Base-by-base conservation (phyloP, 352 stramenopile species). In the Pythium monospermum region DNA sequence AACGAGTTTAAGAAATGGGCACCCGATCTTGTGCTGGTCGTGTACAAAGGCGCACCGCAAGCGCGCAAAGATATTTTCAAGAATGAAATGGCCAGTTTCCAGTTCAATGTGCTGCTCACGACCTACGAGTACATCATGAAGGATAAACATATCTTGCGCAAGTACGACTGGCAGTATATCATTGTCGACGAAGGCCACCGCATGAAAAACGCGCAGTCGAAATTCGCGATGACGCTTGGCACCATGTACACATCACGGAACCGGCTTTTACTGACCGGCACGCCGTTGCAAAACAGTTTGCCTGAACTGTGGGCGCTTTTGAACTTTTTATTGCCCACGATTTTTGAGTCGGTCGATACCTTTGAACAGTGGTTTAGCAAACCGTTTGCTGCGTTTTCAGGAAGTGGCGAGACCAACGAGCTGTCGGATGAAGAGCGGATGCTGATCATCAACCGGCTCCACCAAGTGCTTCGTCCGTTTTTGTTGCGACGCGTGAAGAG, bases 231-330 rank as follows among this genome's bases (percentile, higher is more conserved):
- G 81, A 94, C 81, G 23, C 67, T 95, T 2, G 78, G 80, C 22
- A 83, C 70, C 25, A 66, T 93, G 59, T 92, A 94, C 67, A 89
- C 76, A 15, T 91, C 77, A 7, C 75, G 82, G 26, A 91, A 91
- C 32, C 85, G 94, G 32, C 71, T 99, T 7, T 62, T 99, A 13
- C 91, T 99, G 68, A 99, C 97, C 12, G 97, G 97, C 41, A 99
- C 97, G 1, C 97, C 97, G 11, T 77, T 99, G 12, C 97, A 99
- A 61, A 98, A 99, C 69, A 98, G 94, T 58, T 61, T 98, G 5
- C 91, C 96, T 12, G 90, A 97, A 67, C 69, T 97, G 1, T 97
- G 87, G 87, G 83, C 90, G 11, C 63, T 97, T 19, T 62, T 97
- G 12, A 97, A 97, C 61, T 97, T 97, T 40, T 61, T 97, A 25